Percentiles rank a stretch among this genome's conserved stretches.
Conservation (phyloP, 148 eudicot species). For the Nyssa sinensis region DNA sequence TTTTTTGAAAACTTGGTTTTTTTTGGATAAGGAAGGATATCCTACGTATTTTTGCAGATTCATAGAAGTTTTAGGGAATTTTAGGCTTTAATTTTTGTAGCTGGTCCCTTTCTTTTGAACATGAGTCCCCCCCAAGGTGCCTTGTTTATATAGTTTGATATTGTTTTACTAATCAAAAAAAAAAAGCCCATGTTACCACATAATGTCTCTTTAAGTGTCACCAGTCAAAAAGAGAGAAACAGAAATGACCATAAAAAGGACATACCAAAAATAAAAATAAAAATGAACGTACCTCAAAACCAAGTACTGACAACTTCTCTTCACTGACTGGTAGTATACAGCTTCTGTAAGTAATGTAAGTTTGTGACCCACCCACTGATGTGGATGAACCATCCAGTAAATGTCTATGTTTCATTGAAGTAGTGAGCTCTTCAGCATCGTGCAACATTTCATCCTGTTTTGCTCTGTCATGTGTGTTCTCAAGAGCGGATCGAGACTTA, state of each 20-base stretch:
- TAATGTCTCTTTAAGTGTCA: too few relatives aligned
- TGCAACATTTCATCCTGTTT: conserved; percentile 15
- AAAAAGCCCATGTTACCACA: too few relatives aligned
- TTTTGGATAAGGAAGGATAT: too few relatives aligned
- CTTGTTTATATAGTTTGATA: not conserved
- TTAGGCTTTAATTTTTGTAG: too few relatives aligned
- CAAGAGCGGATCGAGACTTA: conserved; percentile 38
- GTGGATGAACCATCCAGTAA: conserved; percentile 40
- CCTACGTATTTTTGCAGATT: too few relatives aligned
- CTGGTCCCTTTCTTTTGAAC: too few relatives aligned
- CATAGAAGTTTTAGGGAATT: too few relatives aligned
- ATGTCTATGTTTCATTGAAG: conserved; percentile 31
- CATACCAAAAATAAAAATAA: too few relatives aligned
- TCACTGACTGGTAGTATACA: conserved; percentile 77
- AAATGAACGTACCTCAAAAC: conserved; percentile 84
- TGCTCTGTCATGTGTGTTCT: conserved; percentile 15
- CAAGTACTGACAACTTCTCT: conserved; percentile 76
- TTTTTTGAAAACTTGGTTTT: too few relatives aligned
- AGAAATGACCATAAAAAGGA: not conserved
- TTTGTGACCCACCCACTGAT: conserved; percentile 32
- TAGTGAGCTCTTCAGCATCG: conserved; percentile 14
- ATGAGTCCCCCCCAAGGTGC: too few relatives aligned
- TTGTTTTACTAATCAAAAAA: not conserved
- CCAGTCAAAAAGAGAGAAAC: conserved; percentile 1
- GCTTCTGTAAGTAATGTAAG: conserved; percentile 76